Evolutionary conservation across 306 rosid genomes (phyloP).

Genomic region (Quercus glauca): DNA sequence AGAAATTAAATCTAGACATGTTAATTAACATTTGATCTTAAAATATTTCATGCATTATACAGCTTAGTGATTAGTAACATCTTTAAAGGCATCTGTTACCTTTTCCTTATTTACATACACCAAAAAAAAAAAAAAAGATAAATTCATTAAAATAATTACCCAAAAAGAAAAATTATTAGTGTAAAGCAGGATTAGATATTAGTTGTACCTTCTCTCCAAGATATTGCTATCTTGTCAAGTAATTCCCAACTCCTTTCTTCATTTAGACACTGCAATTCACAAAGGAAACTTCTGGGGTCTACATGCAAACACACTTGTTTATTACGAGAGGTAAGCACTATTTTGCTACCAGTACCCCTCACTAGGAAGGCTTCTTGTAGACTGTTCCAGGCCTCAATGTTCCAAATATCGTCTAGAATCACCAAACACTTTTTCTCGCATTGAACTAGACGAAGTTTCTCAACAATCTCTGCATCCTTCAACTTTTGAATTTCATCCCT

Average conservation of each 20-base stretch:
- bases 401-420: neutral
- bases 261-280: neutral
- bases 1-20: no score
- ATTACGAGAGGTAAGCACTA: neutral
- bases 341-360: neutral
- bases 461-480: neutral
- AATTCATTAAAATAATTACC: neutral
- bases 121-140: no score
- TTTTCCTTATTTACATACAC: no score
- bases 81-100: no score
- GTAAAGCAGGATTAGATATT: no score
- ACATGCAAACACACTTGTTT: neutral
- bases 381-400: neutral
- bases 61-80: no score
- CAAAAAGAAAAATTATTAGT: neutral
- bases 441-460: no score
- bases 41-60: no score
- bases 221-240: neutral
- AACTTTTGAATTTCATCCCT: neutral
- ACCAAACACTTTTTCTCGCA: neutral
- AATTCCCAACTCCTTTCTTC: neutral
- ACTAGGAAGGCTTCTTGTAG: neutral
- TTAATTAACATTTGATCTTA: no score
- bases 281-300: neutral
- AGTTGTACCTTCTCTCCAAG: neutral